A percentile compares a stretch with the other conserved stretches of the same genome.
Evolutionary conservation across 805 yeast genomes (phyloP).

Genomic region (Cyberlindnera mississippiensis): DNA sequence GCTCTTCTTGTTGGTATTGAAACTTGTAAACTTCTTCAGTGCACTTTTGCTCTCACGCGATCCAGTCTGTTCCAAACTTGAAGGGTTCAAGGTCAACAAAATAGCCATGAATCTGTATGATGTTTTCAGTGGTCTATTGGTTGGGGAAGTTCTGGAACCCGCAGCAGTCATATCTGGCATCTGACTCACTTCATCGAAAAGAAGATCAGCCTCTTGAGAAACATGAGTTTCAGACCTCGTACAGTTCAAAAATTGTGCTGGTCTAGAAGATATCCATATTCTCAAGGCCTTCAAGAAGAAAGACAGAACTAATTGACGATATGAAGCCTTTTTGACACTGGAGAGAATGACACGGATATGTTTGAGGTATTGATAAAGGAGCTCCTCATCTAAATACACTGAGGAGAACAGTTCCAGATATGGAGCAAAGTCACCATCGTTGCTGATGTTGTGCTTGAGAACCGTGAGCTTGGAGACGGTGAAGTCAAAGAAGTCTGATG

Average conservation of each 20-base stretch:
- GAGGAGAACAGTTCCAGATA: slow-evolving; percentile 44
- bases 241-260: slow-evolving; percentile 38
- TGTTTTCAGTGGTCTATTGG: slow-evolving; percentile 24
- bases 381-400: slow-evolving; percentile 37
- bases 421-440: slow-evolving; percentile 37
- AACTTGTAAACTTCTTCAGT: slow-evolving; percentile 23
- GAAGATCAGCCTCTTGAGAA: slow-evolving; percentile 28
- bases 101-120: slow-evolving; percentile 33
- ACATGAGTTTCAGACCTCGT: slow-evolving; percentile 22
- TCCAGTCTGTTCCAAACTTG: slow-evolving; percentile 26
- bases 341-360: slow-evolving; percentile 36
- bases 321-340: slow-evolving; percentile 39
- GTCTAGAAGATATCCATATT: slow-evolving; percentile 48
- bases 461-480: slow-evolving; percentile 27
- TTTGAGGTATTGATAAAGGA: slow-evolving; percentile 35
- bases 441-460: slow-evolving; percentile 33
- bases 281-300: slow-evolving; percentile 44
- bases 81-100: slow-evolving; percentile 32
- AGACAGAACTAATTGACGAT: slow-evolving; percentile 41
- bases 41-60: slow-evolving; percentile 17
- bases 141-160: slow-evolving; percentile 3
- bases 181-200: slow-evolving; percentile 35
- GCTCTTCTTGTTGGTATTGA: slow-evolving; percentile 23
- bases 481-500: slow-evolving; percentile 38
- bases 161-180: slow-evolving; percentile 25